Base-by-base conservation (phyloP, 768 basidiomycete species). In the Suillus cothurnatus region DNA sequence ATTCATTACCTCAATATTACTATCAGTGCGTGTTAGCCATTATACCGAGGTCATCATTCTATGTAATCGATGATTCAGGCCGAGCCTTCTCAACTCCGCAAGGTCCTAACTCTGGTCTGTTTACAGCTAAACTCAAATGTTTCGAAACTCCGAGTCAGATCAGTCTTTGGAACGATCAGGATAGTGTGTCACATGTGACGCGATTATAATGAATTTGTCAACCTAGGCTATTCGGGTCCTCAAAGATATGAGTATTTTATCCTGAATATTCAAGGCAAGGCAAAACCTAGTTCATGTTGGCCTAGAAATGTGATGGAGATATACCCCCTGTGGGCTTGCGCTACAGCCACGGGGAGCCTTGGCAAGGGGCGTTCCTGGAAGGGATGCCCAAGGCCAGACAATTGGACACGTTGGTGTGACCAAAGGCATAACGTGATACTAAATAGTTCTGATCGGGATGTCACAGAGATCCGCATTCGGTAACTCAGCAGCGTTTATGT, bases 61-160 rank as follows among this genome's bases (percentile, higher is more conserved):
- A 26, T 28, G 26, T 52, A 36, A 56, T 56, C 55, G 53, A 50
- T 26, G 50, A 50, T 28, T 19, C 17, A 31, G 36, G 4, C 57
- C 17, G 15, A 26, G 36, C 36, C 57, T 38, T 38, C 17, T 19
- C 57, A 58, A 58, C 23, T 38, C 36, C 57, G 57, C 56, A 57
- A 12, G 21, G 53, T 39, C 38, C 34, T 9, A 55, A 56, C 34
- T 36, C 21, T 55, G 32, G 4, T 23, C 34, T n/a, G 31, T 39
- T 32, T 21, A 28, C 50, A 7, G 28, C 31, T 39, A 58, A 58
- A 58, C 57, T 58, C 36, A 58, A 58, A 58, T 19, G 21, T 55
- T 55, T 55, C 53, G 53, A 55, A 55, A 55, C 21, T 53, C n/a
- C n/a, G n/a, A n/a, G n/a, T n/a, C 19, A 32, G 52, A 31, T 31